phyloP scores from a whole-genome alignment of 2,329 filamentous ascomycete species.

The Apiospora rasikravindrae region DNA sequence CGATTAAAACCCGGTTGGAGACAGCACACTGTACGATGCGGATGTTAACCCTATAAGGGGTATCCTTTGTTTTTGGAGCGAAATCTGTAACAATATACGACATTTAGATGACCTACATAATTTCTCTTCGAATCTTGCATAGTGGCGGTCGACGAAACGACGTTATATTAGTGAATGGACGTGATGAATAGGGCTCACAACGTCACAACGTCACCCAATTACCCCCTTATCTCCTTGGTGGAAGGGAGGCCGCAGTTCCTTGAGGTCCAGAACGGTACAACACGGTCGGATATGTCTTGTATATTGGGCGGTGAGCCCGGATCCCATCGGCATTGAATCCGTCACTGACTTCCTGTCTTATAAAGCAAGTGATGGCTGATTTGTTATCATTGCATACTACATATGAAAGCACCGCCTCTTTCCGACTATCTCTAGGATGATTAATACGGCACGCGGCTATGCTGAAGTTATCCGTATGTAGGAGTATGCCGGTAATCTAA shows the following conservation, averaged over 20 bases:
- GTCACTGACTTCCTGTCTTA: background rate
- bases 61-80: constrained; percentile 7
- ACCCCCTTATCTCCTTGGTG: background rate
- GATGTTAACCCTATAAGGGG: background rate
- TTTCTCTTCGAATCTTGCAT: background rate
- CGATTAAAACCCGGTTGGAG: background rate
- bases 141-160: background rate
- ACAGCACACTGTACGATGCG: constrained; percentile 2
- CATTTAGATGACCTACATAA: constrained; percentile 11
- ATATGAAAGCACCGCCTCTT: background rate
- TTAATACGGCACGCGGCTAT: background rate
- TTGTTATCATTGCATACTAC: background rate
- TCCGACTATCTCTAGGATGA: background rate
- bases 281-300: constrained; percentile 1
- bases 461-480: background rate
- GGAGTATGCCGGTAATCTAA: background rate
- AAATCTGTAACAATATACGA: constrained; percentile 15
- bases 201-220: background rate
- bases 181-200: background rate
- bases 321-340: background rate
- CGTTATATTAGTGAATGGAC: background rate
- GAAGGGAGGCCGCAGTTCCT: background rate
- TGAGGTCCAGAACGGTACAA: background rate
- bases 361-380: background rate
- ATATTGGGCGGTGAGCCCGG: background rate